phyloP scores from a whole-genome alignment of 2,329 filamentous ascomycete species.

The Dothiorella sarmentorum region DNA sequence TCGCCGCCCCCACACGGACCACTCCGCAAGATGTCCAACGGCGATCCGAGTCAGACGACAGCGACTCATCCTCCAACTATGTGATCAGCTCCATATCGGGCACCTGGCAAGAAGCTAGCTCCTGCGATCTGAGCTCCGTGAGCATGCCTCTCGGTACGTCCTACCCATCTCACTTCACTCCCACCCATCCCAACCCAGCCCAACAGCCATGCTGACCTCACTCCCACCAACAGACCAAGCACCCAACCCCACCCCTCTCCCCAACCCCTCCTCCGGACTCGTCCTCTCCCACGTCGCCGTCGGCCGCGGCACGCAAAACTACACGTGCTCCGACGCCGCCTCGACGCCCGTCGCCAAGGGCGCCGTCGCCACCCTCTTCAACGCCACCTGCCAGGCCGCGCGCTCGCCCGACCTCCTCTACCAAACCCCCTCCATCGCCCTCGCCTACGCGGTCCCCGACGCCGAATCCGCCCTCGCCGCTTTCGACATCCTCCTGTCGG shows the following conservation, averaged over 20 bases:
- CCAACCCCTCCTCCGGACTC: constrained; percentile 58
- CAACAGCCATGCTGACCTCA: constrained; percentile 23
- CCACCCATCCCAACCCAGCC: not conserved
- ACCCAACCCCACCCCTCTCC: constrained; percentile 55
- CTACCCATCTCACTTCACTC: not conserved
- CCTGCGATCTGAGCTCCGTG: constrained; percentile 31
- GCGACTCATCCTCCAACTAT: not conserved
- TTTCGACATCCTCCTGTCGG: constrained; percentile 62
- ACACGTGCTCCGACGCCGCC: constrained; percentile 67
- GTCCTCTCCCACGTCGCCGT: constrained; percentile 74
- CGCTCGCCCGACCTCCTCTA: constrained; percentile 64
- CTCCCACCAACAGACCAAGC: constrained; percentile 5
- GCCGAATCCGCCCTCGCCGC: constrained; percentile 46
- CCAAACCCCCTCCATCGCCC: constrained; percentile 62
- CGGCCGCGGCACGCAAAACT: constrained; percentile 89
- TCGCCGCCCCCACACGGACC: constrained; percentile 31
- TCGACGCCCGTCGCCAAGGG: constrained; percentile 64
- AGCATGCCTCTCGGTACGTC: constrained; percentile 33
- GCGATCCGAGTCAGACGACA: not conserved
- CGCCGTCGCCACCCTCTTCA: constrained; percentile 81
- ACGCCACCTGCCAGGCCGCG: constrained; percentile 75
- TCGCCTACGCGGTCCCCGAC: constrained; percentile 60
- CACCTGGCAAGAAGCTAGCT: constrained; percentile 17
- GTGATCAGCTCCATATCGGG: not conserved
- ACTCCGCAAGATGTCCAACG: not conserved